phyloP scores from a whole-genome alignment of 345 rosid species.

The Ailanthus altissimus region DNA sequence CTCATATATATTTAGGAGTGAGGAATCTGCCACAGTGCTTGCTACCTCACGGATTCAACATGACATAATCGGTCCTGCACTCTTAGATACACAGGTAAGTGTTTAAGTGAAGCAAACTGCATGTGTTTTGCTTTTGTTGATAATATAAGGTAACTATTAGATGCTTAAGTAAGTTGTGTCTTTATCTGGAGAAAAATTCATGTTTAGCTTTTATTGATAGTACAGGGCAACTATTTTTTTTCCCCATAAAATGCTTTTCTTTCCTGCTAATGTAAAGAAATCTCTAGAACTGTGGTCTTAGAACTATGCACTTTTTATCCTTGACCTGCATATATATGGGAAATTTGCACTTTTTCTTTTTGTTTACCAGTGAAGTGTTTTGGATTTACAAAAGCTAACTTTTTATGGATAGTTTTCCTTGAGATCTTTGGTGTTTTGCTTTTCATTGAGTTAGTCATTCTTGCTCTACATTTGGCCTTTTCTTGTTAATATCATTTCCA shows the following conservation, averaged over 20 bases:
- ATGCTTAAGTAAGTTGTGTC: slow-evolving; percentile 50
- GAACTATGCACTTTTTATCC: background rate
- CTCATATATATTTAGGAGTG: slow-evolving; percentile 61
- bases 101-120: background rate
- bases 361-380: slow-evolving; percentile 8
- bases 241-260: background rate
- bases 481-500: slow-evolving; percentile 22
- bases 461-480: background rate
- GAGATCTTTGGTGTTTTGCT: background rate
- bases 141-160: slow-evolving; percentile 13
- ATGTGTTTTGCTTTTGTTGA: background rate
- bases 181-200: background rate
- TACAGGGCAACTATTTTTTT: background rate
- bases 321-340: slow-evolving; percentile 6
- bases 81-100: slow-evolving; percentile 71
- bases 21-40: slow-evolving; percentile 46
- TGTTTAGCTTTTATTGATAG: background rate
- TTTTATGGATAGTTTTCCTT: background rate
- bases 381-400: background rate
- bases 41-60: slow-evolving; percentile 60
- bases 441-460: background rate
- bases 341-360: no score
- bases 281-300: slow-evolving; percentile 9
- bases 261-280: slow-evolving; percentile 1
- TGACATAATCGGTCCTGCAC: slow-evolving; percentile 80